A percentile compares a stretch with the other conserved stretches of the same genome.
Evolutionary conservation across 2,329 filamentous ascomycete species (phyloP).

Genomic region (Fusarium albosuccineum): DNA sequence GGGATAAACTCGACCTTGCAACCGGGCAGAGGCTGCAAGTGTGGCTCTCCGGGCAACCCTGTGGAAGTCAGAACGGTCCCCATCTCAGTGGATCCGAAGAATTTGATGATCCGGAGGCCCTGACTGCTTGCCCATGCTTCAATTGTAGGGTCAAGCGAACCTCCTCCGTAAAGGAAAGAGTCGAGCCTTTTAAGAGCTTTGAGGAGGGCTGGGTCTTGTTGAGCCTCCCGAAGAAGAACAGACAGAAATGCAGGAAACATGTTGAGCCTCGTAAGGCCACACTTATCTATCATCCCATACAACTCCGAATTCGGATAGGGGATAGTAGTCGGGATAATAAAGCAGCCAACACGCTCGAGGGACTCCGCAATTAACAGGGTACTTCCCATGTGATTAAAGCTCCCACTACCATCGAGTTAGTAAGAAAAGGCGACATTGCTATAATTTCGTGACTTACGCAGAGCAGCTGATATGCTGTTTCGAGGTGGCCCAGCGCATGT

Average conservation of each 20-base stretch:
- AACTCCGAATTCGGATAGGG: slow-evolving; percentile 13
- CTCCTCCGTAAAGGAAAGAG: slow-evolving; percentile 2
- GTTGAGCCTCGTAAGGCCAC: slow-evolving; percentile 5
- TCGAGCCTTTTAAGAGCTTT: slow-evolving; percentile 5
- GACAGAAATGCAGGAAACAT: slow-evolving; percentile 4
- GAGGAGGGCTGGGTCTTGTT: slow-evolving; percentile 5
- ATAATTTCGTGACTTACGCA: no score
- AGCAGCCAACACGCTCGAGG: background rate
- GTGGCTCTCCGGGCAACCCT: background rate
- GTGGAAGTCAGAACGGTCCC: background rate
- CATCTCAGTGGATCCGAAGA: slow-evolving; percentile 16
- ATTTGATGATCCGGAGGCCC: background rate
- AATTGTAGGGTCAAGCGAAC: background rate
- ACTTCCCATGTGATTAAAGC: slow-evolving; percentile 13
- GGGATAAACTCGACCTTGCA: slow-evolving; percentile 14
- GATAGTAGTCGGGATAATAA: slow-evolving; percentile 12
- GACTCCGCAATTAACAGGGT: background rate
- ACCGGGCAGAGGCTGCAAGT: slow-evolving; percentile 1
- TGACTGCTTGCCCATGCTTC: slow-evolving; percentile 13
- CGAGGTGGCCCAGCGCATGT: no score
- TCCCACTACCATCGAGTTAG: slow-evolving; percentile 4
- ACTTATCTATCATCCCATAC: background rate
- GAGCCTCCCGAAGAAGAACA: slow-evolving; percentile 9
- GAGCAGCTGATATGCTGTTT: no score
- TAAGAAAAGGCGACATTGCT: background rate